A percentile compares a stretch with the other conserved stretches of the same genome.
Evolutionary conservation across 331 rosid genomes (phyloP).

Genomic region (Malus hybrid): DNA sequence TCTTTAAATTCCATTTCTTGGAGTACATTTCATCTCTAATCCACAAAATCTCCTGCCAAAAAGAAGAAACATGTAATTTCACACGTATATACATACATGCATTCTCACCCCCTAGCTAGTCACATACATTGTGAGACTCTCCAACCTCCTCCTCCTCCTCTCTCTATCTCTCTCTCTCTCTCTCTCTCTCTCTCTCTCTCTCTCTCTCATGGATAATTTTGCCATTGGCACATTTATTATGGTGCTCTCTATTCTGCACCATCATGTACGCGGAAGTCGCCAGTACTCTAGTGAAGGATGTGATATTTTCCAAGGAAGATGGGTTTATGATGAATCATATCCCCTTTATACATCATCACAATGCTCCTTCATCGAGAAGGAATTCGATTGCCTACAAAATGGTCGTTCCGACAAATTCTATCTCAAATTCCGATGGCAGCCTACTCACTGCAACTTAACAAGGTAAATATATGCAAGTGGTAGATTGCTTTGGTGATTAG

Average conservation of each 20-base stretch:
- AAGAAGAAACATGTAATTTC: background rate
- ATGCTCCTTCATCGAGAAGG: conserved; percentile 45
- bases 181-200: background rate
- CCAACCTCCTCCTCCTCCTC: background rate
- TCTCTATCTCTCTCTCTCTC: background rate
- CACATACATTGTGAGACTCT: background rate
- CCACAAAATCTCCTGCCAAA: background rate
- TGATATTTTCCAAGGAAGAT: conserved; percentile 36
- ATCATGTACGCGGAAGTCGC: background rate
- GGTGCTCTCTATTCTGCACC: background rate
- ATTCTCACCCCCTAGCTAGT: background rate
- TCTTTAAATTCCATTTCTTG: background rate
- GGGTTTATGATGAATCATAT: conserved; percentile 46
- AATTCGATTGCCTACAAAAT: conserved; percentile 42
- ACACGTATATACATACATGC: background rate
- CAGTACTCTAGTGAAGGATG: conserved; percentile 12
- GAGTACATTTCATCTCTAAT: background rate
- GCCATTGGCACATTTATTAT: background rate
- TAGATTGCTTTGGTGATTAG: too few relatives aligned
- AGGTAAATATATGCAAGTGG: conserved; percentile 27
- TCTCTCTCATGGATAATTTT: conserved; percentile 2
- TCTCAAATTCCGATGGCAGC: conserved; percentile 70
- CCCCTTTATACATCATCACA: conserved; percentile 40
- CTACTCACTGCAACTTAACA: conserved; percentile 44
- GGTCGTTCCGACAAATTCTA: conserved; percentile 50